phyloP scores from a whole-genome alignment of 2,329 filamentous ascomycete genomes.

The Leptographium procerum region DNA sequence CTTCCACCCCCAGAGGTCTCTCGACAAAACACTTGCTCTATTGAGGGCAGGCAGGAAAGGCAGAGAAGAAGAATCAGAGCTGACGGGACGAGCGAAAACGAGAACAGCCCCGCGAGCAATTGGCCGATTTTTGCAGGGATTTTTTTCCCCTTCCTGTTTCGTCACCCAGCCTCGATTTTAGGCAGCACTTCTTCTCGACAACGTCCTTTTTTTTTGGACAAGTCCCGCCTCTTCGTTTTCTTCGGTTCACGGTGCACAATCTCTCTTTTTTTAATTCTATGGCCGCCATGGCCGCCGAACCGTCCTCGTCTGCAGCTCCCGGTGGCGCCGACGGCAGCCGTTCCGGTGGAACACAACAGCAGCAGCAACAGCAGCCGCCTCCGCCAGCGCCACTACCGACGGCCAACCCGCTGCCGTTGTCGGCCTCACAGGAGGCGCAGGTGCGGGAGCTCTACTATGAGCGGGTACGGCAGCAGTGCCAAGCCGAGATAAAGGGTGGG shows the following conservation, averaged over 20 bases:
- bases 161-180: too few relatives aligned
- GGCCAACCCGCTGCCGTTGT: slow-evolving; percentile 73
- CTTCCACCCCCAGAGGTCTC: neutral
- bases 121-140: too few relatives aligned
- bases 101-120: too few relatives aligned
- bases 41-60: neutral
- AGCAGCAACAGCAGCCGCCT: neutral
- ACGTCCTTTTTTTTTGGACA: too few relatives aligned
- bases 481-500: slow-evolving; percentile 62
- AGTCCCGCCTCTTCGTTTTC: too few relatives aligned
- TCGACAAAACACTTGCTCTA: neutral
- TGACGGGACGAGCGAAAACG: neutral
- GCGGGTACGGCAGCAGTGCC: slow-evolving; percentile 64
- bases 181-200: too few relatives aligned
- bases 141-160: too few relatives aligned
- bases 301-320: slow-evolving; percentile 18
- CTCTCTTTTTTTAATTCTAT: slow-evolving; percentile 12
- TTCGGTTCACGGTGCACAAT: neutral
- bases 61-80: neutral
- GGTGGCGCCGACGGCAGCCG: slow-evolving; percentile 17
- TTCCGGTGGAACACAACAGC: slow-evolving; percentile 8
- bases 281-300: slow-evolving; percentile 29
- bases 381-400: slow-evolving; percentile 35
- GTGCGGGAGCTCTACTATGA: slow-evolving; percentile 73
- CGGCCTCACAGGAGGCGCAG: slow-evolving; percentile 69